Evolutionary conservation across 345 rosid genomes (phyloP).

Genomic region (Linum usitatissimum): DNA sequence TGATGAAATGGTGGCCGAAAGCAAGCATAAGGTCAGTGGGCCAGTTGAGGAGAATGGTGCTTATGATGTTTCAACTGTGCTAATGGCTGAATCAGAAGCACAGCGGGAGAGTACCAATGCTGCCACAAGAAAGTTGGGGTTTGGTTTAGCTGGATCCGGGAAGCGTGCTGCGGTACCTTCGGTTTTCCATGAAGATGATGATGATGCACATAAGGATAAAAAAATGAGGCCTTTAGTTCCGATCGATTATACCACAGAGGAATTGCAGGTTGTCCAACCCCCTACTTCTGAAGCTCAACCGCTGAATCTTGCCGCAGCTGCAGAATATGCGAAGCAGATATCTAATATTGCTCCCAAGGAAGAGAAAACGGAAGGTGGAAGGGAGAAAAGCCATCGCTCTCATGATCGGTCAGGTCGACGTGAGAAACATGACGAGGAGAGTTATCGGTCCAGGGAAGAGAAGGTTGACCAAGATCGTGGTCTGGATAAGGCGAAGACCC

Average conservation of each 20-base stretch:
- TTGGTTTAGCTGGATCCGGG: constrained; percentile 93
- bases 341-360: constrained; percentile 57
- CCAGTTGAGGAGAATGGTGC: constrained; percentile 35
- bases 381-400: constrained; percentile 65
- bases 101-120: constrained; percentile 38
- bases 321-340: constrained; percentile 85
- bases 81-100: constrained; percentile 36
- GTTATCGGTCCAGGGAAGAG: constrained; percentile 40
- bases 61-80: constrained; percentile 35
- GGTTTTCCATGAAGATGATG: constrained; percentile 89
- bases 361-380: constrained; percentile 59
- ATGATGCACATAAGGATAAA: constrained; percentile 70
- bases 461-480: constrained; percentile 53
- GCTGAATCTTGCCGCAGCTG: constrained; percentile 81
- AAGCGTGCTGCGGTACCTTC: constrained; percentile 83
- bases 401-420: constrained; percentile 61
- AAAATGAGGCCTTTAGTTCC: constrained; percentile 97
- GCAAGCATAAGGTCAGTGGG: constrained; percentile 27
- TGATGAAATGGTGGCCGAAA: constrained; percentile 31
- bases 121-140: constrained; percentile 73
- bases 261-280: constrained; percentile 62
- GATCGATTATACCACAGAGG: constrained; percentile 90
- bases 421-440: constrained; percentile 44
- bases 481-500: constrained; percentile 43
- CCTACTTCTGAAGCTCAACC: constrained; percentile 49